Evolutionary conservation across 2,329 filamentous ascomycete species (phyloP).

Genomic region (Neonectria neomacrospora): DNA sequence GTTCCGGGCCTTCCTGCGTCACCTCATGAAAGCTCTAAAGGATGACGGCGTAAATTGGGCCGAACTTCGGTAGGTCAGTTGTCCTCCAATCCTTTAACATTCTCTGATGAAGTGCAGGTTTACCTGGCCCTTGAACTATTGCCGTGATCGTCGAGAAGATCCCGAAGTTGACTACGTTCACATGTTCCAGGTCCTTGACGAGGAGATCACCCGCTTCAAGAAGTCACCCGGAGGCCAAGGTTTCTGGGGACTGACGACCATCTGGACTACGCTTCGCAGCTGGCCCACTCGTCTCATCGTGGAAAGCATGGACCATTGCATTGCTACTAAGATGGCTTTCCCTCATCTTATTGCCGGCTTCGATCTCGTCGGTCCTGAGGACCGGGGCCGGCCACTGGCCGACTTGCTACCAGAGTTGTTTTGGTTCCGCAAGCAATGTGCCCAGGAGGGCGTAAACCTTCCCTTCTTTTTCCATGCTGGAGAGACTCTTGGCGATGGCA

Average conservation of each 20-base stretch:
- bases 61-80: constrained; percentile 69
- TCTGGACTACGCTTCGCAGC: constrained; percentile 81
- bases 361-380: constrained; percentile 91
- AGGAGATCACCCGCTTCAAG: constrained; percentile 83
- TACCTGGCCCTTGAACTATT: constrained; percentile 78
- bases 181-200: constrained; percentile 78
- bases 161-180: constrained; percentile 75
- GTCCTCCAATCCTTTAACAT: neutral
- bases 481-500: constrained; percentile 82
- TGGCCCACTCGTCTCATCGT: constrained; percentile 74
- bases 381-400: constrained; percentile 77
- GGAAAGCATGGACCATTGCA: constrained; percentile 88
- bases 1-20: constrained; percentile 78
- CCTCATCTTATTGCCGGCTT: constrained; percentile 87
- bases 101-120: constrained; percentile 58
- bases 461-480: constrained; percentile 98
- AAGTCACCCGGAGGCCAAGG: constrained; percentile 73
- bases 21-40: constrained; percentile 76
- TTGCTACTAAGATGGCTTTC: constrained; percentile 81
- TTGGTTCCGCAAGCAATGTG: constrained; percentile 91
- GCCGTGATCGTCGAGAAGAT: constrained; percentile 69
- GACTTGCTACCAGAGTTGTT: constrained; percentile 87
- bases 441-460: constrained; percentile 79
- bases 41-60: constrained; percentile 87
- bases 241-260: constrained; percentile 88